Evolutionary conservation across 2,329 filamentous ascomycete genomes (phyloP), one percentile per base, ranked within the genome.

Genomic region (Fusarium chlamydosporum): DNA sequence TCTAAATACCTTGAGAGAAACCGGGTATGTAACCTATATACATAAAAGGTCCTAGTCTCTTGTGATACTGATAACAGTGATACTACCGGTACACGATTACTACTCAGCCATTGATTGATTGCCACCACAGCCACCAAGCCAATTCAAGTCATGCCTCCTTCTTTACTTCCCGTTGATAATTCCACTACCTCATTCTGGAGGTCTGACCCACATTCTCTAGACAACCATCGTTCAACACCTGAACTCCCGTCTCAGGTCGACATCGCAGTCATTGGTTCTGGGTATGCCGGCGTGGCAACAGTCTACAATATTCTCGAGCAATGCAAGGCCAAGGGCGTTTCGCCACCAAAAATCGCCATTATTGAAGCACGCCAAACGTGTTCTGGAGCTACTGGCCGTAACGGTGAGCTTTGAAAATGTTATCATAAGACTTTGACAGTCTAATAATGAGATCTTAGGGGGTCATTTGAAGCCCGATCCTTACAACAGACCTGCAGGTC

Each of bases 351-450:
- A 11, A 55, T 55, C 29, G 55, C 15, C 5, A 57, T 57, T 16
- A n/a, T 57, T n/a, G 55, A 57, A 43, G 55, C 55, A 7, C 55
- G 55, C 0, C 55, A 57, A 43, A 48, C 31, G 16, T 57, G 55
- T 11, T 57, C 55, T 7, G 55, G 55, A 12, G 55, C 55, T 0
- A 57, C 55, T 1, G 55, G 55, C 11, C 55, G 55, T 4, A 57
- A 57, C 37, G 55, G 47, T 43, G 23, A 4, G 6, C 20, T 3
- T 16, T 18, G 1, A 4, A 34, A 34, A 3, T 4, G 0, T 6
- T 9, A n/a, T 13, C 3, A 20, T 46, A 2, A 7, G 4, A 3
- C 3, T 2, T 2, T 9, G 4, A 5, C 26, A 2, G 4, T 4
- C 5, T 13, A 9, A 13, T 4, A 1, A 13, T 40, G 6, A 4